Percentiles rank a stretch among this genome's conserved stretches.
Evolutionary conservation across 768 basidiomycete species (phyloP).

Genomic region (Postia placenta): DNA sequence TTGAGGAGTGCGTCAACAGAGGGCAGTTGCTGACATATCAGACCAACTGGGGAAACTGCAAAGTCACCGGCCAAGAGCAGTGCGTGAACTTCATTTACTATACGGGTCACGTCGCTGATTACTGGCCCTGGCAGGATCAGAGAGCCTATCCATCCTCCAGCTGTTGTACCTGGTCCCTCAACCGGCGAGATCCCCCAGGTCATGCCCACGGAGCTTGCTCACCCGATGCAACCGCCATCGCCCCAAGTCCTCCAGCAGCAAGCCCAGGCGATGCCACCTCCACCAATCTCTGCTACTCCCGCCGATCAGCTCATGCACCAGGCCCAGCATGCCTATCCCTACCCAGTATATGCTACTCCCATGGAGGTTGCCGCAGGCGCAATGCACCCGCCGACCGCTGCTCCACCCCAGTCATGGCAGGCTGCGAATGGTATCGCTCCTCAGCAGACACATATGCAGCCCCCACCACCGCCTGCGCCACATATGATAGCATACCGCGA

Average conservation of each 20-base stretch:
- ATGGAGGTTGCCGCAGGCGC: conserved; percentile 28
- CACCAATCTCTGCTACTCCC: conserved; percentile 14
- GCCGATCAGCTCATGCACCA: conserved; percentile 19
- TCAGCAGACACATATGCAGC: conserved; percentile 50
- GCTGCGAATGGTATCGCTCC: conserved; percentile 54
- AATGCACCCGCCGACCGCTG: conserved; percentile 40
- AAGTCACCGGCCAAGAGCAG: conserved; percentile 71
- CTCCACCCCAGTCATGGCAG: conserved; percentile 62
- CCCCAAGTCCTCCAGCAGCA: conserved; percentile 16
- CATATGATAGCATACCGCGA: conserved; percentile 43
- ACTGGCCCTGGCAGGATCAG: not conserved
- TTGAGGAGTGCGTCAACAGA: conserved; percentile 67
- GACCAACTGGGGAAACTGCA: conserved; percentile 76
- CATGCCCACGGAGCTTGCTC: conserved; percentile 2
- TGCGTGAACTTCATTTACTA: conserved; percentile 31
- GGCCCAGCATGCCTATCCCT: conserved; percentile 18
- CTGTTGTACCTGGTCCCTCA: not conserved
- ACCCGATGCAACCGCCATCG: conserved; percentile 16
- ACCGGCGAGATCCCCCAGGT: not conserved
- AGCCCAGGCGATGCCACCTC: conserved; percentile 5
- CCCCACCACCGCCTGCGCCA: conserved; percentile 18
- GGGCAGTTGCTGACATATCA: conserved; percentile 69
- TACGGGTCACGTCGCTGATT: not conserved
- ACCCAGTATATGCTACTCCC: conserved; percentile 9
- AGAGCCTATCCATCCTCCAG: too few relatives aligned